Evolutionary conservation across 331 rosid genomes (phyloP).

Genomic region (Cydonia oblonga): DNA sequence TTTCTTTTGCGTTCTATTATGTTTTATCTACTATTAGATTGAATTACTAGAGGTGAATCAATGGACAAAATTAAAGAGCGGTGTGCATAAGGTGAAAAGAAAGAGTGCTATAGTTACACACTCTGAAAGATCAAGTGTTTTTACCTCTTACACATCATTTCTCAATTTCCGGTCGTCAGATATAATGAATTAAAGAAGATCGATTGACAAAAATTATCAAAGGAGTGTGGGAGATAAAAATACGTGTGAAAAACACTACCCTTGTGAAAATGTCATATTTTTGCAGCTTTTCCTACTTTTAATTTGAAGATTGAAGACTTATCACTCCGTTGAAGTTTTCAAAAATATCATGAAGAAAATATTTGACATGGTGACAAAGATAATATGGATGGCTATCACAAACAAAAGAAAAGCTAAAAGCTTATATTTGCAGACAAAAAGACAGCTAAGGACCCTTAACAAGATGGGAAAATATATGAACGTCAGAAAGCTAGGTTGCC

Average conservation of each 20-base stretch:
- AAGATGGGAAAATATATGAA: neutral
- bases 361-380: neutral
- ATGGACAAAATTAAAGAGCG: too few relatives aligned
- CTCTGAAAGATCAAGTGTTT: too few relatives aligned
- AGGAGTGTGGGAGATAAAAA: too few relatives aligned
- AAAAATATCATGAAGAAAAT: neutral
- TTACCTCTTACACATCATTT: fast-evolving
- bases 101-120: too few relatives aligned
- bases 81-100: too few relatives aligned
- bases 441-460: neutral
- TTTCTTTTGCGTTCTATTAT: neutral
- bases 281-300: neutral
- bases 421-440: neutral
- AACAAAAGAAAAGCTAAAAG: neutral
- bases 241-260: too few relatives aligned
- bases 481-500: neutral
- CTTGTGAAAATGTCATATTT: too few relatives aligned
- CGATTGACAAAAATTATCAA: too few relatives aligned
- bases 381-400: neutral
- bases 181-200: too few relatives aligned
- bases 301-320: neutral
- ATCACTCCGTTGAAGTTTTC: too few relatives aligned
- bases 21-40: neutral
- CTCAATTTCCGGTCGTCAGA: too few relatives aligned
- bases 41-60: too few relatives aligned